Conservation (phyloP, 2,329 filamentous ascomycete genomes). For the Rhynchosporium secalis region DNA sequence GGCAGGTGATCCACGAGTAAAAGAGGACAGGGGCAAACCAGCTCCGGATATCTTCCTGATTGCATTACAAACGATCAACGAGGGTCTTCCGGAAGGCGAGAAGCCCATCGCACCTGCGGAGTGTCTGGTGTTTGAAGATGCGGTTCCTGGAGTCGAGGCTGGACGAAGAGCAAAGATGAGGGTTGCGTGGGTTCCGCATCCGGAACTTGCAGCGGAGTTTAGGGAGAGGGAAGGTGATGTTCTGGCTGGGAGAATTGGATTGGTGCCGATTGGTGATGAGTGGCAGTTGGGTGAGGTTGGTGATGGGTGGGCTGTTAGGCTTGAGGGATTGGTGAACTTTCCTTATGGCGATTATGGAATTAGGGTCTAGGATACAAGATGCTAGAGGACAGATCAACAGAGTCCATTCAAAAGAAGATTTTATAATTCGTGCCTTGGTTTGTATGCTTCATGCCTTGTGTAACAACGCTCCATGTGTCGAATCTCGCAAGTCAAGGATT, state of each 20-base stretch:
- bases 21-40: slow-evolving; percentile 79
- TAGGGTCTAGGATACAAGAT: neutral
- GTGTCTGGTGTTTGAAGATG: slow-evolving; percentile 94
- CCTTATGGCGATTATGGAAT: slow-evolving; percentile 42
- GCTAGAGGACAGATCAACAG: no score
- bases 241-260: slow-evolving; percentile 60
- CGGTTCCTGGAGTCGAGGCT: slow-evolving; percentile 86
- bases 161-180: slow-evolving; percentile 91
- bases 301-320: slow-evolving; percentile 43
- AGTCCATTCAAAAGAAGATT: no score
- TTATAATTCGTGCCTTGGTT: no score
- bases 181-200: slow-evolving; percentile 87
- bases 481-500: no score
- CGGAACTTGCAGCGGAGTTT: slow-evolving; percentile 73
- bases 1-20: slow-evolving; percentile 79
- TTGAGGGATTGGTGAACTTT: slow-evolving; percentile 43
- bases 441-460: no score
- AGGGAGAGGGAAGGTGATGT: slow-evolving; percentile 75
- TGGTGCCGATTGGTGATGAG: slow-evolving; percentile 45
- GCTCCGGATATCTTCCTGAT: slow-evolving; percentile 93
- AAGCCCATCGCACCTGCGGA: slow-evolving; percentile 73
- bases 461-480: no score
- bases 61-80: slow-evolving; percentile 81
- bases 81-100: slow-evolving; percentile 61
- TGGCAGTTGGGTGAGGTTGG: slow-evolving; percentile 47